A percentile compares a stretch with the other conserved stretches of the same genome.
Conservation (phyloP, 2,329 filamentous ascomycete genomes). For the Nannizziopsis arthrosporioides region DNA sequence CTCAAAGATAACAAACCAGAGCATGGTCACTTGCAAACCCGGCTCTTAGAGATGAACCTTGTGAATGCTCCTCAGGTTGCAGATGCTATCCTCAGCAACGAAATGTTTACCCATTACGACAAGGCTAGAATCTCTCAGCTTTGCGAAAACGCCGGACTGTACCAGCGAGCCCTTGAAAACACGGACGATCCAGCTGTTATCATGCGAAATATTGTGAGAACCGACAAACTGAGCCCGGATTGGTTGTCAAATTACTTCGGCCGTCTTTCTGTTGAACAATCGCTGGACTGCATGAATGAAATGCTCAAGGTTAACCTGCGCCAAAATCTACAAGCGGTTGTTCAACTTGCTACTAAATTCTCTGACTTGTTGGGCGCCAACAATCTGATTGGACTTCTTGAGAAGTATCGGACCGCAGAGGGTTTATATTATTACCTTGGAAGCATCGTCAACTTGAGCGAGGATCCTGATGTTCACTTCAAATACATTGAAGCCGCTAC, state of each 20-base stretch:
- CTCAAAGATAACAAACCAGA: conserved; percentile 91
- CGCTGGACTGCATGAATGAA: conserved; percentile 81
- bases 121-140: conserved; percentile 76
- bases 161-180: conserved; percentile 80
- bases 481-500: conserved; percentile 99
- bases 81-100: conserved; percentile 92
- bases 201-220: conserved; percentile 77
- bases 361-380: conserved; percentile 86
- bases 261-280: conserved; percentile 87
- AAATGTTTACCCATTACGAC: conserved; percentile 98
- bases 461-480: conserved; percentile 93
- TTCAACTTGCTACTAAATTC: conserved; percentile 95
- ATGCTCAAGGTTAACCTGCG: conserved; percentile 97
- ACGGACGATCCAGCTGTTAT: conserved; percentile 82
- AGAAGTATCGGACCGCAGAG: conserved; percentile 95
- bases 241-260: conserved; percentile 90
- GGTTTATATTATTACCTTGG: conserved; percentile 97
- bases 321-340: conserved; percentile 87
- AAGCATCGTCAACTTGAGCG: conserved; percentile 91
- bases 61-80: conserved; percentile 94
- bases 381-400: conserved; percentile 80
- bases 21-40: conserved; percentile 84
- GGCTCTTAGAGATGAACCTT: conserved; percentile 94
- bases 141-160: conserved; percentile 84
- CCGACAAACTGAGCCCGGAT: conserved; percentile 76